Percentiles rank a stretch among this genome's conserved stretches.
Evolutionary conservation across 306 rosid species (phyloP).

Genomic region (Prinsepia uniflora): DNA sequence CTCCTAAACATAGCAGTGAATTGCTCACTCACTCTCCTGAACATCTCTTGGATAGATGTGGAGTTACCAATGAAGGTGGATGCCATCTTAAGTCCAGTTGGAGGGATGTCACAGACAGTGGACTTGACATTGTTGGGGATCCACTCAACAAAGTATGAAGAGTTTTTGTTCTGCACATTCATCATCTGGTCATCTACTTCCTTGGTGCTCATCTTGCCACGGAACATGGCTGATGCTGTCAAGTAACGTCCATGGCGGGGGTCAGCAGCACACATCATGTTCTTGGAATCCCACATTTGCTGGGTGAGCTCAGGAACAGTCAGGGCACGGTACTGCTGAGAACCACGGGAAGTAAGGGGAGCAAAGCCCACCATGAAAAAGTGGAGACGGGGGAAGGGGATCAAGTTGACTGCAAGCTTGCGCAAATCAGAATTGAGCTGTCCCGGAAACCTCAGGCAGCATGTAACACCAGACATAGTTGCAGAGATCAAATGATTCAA

Average conservation of each 20-base stretch:
- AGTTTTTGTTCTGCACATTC: slow-evolving; percentile 51
- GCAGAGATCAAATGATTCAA: slow-evolving; percentile 43
- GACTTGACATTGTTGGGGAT: slow-evolving; percentile 47
- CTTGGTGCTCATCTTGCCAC: slow-evolving; percentile 47
- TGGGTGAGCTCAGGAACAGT: slow-evolving; percentile 43
- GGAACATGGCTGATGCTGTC: slow-evolving; percentile 47
- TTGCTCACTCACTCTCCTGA: slow-evolving; percentile 46
- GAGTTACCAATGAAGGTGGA: slow-evolving; percentile 40
- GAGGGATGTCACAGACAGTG: slow-evolving; percentile 43
- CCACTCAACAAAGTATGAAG: slow-evolving; percentile 47
- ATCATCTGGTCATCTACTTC: slow-evolving; percentile 45
- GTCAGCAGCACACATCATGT: slow-evolving; percentile 48
- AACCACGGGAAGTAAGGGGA: slow-evolving; percentile 40
- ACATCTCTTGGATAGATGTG: slow-evolving; percentile 47
- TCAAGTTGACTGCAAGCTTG: slow-evolving; percentile 40
- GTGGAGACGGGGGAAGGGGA: slow-evolving; percentile 46
- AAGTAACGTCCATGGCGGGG: slow-evolving; percentile 40
- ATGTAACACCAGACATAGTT: slow-evolving; percentile 45
- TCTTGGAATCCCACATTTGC: slow-evolving; percentile 48
- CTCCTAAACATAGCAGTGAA: slow-evolving; percentile 46
- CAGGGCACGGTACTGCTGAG: slow-evolving; percentile 42
- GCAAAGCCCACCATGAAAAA: slow-evolving; percentile 50
- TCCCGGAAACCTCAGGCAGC: slow-evolving; percentile 43
- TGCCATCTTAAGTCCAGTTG: slow-evolving; percentile 44
- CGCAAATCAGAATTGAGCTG: slow-evolving; percentile 46